Conservation (phyloP, 1,284 basidiomycete species). For the Tilletia horrida region DNA sequence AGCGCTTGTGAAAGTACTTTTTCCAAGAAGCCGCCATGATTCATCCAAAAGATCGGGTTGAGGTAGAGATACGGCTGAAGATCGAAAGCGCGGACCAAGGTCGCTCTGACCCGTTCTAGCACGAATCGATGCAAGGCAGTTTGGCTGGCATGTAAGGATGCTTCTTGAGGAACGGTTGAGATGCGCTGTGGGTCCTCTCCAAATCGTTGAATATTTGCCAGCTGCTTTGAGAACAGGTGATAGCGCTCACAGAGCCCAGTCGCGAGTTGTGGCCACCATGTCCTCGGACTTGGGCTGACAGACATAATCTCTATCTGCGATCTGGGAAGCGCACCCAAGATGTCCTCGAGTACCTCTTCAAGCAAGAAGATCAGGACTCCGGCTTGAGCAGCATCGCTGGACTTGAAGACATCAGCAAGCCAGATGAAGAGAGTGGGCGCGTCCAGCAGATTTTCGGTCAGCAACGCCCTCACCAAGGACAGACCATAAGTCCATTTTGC, state of each 20-base stretch:
- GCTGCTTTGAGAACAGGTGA: background rate
- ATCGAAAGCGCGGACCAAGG: conserved; percentile 9
- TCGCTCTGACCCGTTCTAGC: background rate
- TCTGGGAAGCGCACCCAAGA: background rate
- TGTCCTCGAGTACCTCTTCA: conserved; percentile 23
- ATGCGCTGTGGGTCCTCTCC: no score
- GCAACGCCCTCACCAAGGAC: conserved; percentile 67
- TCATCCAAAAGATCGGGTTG: background rate
- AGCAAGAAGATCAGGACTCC: conserved; percentile 73
- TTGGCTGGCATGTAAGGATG: no score
- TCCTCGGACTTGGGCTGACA: background rate
- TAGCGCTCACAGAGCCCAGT: background rate
- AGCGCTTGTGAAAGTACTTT: background rate
- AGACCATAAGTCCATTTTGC: conserved; percentile 74
- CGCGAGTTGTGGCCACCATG: conserved; percentile 12
- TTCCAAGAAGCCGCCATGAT: background rate
- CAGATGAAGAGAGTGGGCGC: conserved; percentile 74
- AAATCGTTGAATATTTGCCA: background rate
- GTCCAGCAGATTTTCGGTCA: conserved; percentile 77
- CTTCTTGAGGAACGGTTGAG: no score
- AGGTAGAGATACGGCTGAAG: conserved; percentile 1
- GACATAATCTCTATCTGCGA: background rate
- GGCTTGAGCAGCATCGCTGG: conserved; percentile 77
- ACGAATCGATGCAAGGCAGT: background rate
- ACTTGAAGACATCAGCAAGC: conserved; percentile 73